Evolutionary conservation across 2,329 filamentous ascomycete genomes (phyloP), one percentile per base, ranked within the genome.

Genomic region (Colletotrichum incanum): DNA sequence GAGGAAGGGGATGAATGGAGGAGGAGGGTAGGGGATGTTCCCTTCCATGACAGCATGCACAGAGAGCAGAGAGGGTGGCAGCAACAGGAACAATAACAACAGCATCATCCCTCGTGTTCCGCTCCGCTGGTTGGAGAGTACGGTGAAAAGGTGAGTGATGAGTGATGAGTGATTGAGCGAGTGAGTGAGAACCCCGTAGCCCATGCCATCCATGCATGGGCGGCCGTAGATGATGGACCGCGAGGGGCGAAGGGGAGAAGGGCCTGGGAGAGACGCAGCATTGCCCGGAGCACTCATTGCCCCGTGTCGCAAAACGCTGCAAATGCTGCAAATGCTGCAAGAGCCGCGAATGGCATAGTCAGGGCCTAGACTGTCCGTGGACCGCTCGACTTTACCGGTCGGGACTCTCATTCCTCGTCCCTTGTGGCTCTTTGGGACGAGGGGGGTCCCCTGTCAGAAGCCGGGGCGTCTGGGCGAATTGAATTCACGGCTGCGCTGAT

Each of bases 401-500:
- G 70, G 60, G 52, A 54, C 59, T 63, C 45, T 8, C 65, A 55
- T 37, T 54, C 47, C 20, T 31, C 23, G 43, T n/a, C 31, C 59
- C 45, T 26, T 20, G 28, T 23, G 23, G 31, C 56, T 16, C 41
- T 20, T 18, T 18, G 41, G 34, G 41, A 41, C 54, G 49, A 58
- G 58, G 69, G 59, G 45, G 47, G 31, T 31, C 28, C 64, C 66
- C 60, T 70, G 60, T 65, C 70, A 49, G 54, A 47, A 31, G 37
- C 14, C 20, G 28, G 28, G 59, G 47, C 56, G 55, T 50, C 41
- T 62, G 63, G 65, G 47, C 66, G 65, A 61, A 72, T 72, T 70
- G 66, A 70, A 67, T 65, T 72, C 70, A 41, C 43, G 59, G 39
- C 65, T 65, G 45, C 37, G 65, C 47, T 59, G 65, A 69, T 72